These are phyloP conservation scores for Starmerella potacharoeniae DNA, from an alignment of 805 yeast species.

Conservation along the genomic window DNA sequence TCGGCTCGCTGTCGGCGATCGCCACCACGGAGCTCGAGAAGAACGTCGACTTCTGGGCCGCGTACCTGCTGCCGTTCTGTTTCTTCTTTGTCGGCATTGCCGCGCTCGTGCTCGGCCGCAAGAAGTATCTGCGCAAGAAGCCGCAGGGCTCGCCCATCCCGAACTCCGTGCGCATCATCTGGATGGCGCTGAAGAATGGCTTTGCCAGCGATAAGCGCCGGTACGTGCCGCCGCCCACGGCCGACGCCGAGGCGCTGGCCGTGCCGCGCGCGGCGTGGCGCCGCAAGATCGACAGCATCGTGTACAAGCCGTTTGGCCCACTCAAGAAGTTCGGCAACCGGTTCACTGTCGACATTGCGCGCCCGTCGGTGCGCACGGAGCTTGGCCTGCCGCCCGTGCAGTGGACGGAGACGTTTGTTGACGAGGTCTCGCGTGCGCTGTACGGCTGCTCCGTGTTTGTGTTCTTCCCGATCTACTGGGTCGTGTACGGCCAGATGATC, in stretches of 20 bases:
- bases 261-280: constrained; percentile 1
- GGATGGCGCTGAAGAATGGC: constrained; percentile 37
- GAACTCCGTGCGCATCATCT: constrained; percentile 38
- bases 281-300: constrained; percentile 5
- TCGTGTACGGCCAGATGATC: constrained; percentile 60
- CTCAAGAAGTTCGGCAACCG: constrained; percentile 10
- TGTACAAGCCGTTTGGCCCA: constrained; percentile 12
- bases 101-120: constrained; percentile 43
- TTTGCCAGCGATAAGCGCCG: constrained; percentile 25
- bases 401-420: constrained; percentile 64
- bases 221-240: constrained; percentile 1
- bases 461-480: constrained; percentile 65
- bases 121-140: constrained; percentile 45
- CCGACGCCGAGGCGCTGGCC: constrained; percentile 4
- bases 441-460: constrained; percentile 63
- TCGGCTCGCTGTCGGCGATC: constrained; percentile 63
- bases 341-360: constrained; percentile 40
- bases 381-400: constrained; percentile 32
- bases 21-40: constrained; percentile 66
- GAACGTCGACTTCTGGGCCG: constrained; percentile 51
- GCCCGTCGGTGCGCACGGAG: constrained; percentile 44
- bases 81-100: constrained; percentile 51
- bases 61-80: constrained; percentile 58
- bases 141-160: constrained; percentile 52
- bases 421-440: constrained; percentile 54